Evolutionary conservation across 345 rosid genomes (phyloP).

Genomic region (Kandelia obovata): DNA sequence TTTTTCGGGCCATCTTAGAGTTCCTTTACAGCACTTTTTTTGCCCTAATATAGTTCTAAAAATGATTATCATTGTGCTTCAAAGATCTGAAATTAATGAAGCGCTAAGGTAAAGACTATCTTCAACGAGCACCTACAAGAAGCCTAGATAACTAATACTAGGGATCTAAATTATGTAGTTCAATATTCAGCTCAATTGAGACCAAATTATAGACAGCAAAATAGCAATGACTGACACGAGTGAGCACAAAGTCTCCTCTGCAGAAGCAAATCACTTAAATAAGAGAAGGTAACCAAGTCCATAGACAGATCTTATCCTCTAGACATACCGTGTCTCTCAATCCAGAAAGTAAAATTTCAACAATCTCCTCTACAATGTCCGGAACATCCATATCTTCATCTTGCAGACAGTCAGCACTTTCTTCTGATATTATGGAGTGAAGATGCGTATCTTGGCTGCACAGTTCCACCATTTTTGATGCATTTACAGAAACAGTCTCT

Average conservation of each 20-base stretch:
- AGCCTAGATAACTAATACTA: not conserved
- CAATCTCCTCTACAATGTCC: conserved; percentile 78
- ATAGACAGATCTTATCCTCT: conserved; percentile 32
- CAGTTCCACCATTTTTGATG: conserved; percentile 36
- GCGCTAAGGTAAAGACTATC: too few relatives aligned
- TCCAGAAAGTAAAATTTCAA: conserved; percentile 84
- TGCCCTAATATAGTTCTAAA: too few relatives aligned
- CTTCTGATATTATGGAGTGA: conserved; percentile 29
- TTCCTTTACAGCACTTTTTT: too few relatives aligned
- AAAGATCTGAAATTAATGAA: too few relatives aligned
- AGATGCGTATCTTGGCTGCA: conserved; percentile 26
- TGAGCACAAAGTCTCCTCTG: conserved; percentile 1
- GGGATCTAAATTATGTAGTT: not conserved
- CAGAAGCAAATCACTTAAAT: conserved; percentile 10
- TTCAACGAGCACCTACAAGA: too few relatives aligned
- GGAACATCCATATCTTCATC: conserved; percentile 89
- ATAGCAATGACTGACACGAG: not conserved
- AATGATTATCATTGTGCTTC: too few relatives aligned
- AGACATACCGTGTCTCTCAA: conserved; percentile 81
- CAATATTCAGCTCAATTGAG: not conserved
- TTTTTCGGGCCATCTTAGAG: too few relatives aligned
- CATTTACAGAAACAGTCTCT: conserved; percentile 43
- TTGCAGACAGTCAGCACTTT: conserved; percentile 32
- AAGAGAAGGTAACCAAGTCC: conserved; percentile 12
- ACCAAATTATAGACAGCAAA: conserved; percentile 15